A percentile compares a stretch with the other conserved stretches of the same genome.
These are phyloP conservation scores for Ailanthus altissimus DNA, from an alignment of 345 rosid species.

Conservation along the genomic window DNA sequence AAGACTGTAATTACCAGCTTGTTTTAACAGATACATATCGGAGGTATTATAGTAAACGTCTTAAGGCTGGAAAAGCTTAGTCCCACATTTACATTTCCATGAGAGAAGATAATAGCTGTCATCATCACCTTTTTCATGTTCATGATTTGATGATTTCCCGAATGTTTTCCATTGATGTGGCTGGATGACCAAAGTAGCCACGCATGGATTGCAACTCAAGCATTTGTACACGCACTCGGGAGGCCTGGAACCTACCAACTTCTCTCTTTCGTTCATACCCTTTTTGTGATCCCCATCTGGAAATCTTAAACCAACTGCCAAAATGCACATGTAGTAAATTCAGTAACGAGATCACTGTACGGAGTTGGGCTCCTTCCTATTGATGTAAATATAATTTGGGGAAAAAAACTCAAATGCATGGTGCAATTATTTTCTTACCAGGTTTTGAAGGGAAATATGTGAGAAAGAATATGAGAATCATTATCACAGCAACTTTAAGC, in stretches of 20 bases:
- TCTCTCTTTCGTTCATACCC: conserved; percentile 14
- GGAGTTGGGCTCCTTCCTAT: too few relatives aligned
- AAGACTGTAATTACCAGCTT: too few relatives aligned
- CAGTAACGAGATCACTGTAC: too few relatives aligned
- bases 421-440: conserved; percentile 14
- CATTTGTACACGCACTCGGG: conserved; percentile 43
- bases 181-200: conserved; percentile 39
- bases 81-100: conserved; percentile 55
- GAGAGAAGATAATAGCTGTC: conserved; percentile 40
- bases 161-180: conserved; percentile 6
- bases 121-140: conserved; percentile 18
- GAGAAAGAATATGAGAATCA: conserved; percentile 14
- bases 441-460: conserved; percentile 3
- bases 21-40: too few relatives aligned
- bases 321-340: too few relatives aligned
- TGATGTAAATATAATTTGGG: too few relatives aligned
- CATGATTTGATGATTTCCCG: neutral
- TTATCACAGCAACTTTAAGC: conserved; percentile 7
- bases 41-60: too few relatives aligned
- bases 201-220: conserved; percentile 44
- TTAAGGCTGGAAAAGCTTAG: conserved; percentile 42
- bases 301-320: conserved; percentile 14
- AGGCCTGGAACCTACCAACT: conserved; percentile 47
- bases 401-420: neutral
- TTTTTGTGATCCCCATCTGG: neutral